Percentiles rank a stretch among this genome's conserved stretches.
These are phyloP conservation scores for Straminergon stramineum DNA, from an alignment of 225 moss, liverwort and hornwort species.

Conservation along the genomic window DNA sequence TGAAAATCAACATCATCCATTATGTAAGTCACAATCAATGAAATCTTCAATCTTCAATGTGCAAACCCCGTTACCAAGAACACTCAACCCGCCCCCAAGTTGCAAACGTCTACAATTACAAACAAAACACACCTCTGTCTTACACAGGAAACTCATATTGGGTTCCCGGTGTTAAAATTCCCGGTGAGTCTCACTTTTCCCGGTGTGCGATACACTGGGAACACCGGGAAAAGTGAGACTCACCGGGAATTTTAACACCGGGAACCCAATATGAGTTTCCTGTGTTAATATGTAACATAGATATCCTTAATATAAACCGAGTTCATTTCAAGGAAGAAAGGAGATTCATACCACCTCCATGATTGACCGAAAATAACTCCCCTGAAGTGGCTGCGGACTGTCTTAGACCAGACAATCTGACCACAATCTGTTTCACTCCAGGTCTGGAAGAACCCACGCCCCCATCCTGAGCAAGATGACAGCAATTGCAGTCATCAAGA, in stretches of 20 bases:
- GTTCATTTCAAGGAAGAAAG: background rate
- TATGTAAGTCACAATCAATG: background rate
- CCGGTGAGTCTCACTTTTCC: too few species aligned
- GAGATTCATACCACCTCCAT: slow-evolving; percentile 16
- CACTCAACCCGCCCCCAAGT: background rate
- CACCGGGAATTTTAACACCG: too few species aligned
- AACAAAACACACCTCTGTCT: background rate
- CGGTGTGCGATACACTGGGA: too few species aligned
- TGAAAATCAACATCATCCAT: background rate
- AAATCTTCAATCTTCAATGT: background rate
- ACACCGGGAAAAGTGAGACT: too few species aligned
- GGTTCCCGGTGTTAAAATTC: too few species aligned
- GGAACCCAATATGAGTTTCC: too few species aligned
- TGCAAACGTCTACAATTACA: background rate
- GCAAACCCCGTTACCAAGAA: background rate
- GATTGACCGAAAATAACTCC: background rate
- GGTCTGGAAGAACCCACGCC: background rate
- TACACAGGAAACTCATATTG: too few species aligned
- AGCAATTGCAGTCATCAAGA: background rate
- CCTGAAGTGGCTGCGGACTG: background rate
- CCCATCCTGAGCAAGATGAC: slow-evolving; percentile 8
- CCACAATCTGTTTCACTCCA: slow-evolving; percentile 31
- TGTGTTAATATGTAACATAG: too few species aligned
- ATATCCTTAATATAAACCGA: background rate
- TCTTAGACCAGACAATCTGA: slow-evolving; percentile 9